These are phyloP conservation scores for Cercospora sojina DNA, from an alignment of 2,329 filamentous ascomycete species.

Conservation along the genomic window DNA sequence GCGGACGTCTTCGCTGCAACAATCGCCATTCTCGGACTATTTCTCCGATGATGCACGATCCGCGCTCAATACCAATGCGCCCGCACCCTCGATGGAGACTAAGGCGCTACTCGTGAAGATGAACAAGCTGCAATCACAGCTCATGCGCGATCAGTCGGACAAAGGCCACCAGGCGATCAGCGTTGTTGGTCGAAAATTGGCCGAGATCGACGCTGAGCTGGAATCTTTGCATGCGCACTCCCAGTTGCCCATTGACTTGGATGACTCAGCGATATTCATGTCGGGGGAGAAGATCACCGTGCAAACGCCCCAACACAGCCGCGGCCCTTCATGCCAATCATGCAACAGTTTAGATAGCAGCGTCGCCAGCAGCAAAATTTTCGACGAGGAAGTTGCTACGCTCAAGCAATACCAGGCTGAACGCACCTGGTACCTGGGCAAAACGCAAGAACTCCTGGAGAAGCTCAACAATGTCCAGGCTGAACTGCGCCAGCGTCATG, in stretches of 20 bases:
- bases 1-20: slow-evolving; percentile 29
- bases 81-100: slow-evolving; percentile 31
- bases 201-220: slow-evolving; percentile 37
- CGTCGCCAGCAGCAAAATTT: slow-evolving; percentile 16
- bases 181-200: slow-evolving; percentile 33
- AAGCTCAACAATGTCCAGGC: slow-evolving; percentile 34
- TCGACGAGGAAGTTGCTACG: slow-evolving; percentile 16
- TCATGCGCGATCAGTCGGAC: slow-evolving; percentile 36
- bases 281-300: slow-evolving; percentile 20
- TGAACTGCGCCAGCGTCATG: slow-evolving; percentile 36
- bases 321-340: slow-evolving; percentile 16
- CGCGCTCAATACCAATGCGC: slow-evolving; percentile 22
- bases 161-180: slow-evolving; percentile 25
- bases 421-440: slow-evolving; percentile 30
- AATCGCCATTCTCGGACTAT: slow-evolving; percentile 45
- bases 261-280: slow-evolving; percentile 38
- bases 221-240: slow-evolving; percentile 33
- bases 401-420: slow-evolving; percentile 29
- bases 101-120: slow-evolving; percentile 41
- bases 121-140: slow-evolving; percentile 38
- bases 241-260: slow-evolving; percentile 27
- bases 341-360: slow-evolving; percentile 8
- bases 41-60: slow-evolving; percentile 41
- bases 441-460: slow-evolving; percentile 35
- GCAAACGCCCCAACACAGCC: slow-evolving; percentile 18